phyloP scores from a whole-genome alignment of 331 rosid genomes.

The Ulmus americana region DNA sequence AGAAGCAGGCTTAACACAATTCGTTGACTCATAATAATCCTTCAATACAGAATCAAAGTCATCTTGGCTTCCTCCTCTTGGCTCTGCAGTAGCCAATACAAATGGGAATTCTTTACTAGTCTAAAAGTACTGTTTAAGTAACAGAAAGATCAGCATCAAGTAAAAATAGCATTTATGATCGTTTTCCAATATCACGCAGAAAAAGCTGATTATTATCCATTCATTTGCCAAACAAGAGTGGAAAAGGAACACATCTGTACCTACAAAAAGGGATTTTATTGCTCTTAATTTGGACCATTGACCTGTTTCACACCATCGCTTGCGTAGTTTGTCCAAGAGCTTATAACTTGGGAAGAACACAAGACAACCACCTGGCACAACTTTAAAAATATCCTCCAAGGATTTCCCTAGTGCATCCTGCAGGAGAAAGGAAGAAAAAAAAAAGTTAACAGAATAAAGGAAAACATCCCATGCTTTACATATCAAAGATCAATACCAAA shows the following conservation, averaged over 20 bases:
- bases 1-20: constrained; percentile 37
- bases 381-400: constrained; percentile 73
- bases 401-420: constrained; percentile 95
- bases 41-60: constrained; percentile 74
- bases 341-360: constrained; percentile 95
- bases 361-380: constrained; percentile 87
- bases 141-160: no score
- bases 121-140: no score
- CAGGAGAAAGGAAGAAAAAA: constrained; percentile 11
- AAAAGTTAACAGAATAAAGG: constrained; percentile 14
- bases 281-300: constrained; percentile 74
- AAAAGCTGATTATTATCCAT: no score
- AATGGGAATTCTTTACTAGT: no score
- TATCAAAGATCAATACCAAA: constrained; percentile 5
- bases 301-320: constrained; percentile 88
- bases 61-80: constrained; percentile 79
- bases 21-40: constrained; percentile 67
- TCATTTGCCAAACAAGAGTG: background rate
- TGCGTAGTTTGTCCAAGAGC: constrained; percentile 75
- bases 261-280: constrained; percentile 67
- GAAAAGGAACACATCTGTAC: constrained; percentile 37
- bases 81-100: constrained; percentile 50
- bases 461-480: constrained; percentile 5
- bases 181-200: no score
- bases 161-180: no score